Percentiles rank a stretch among this genome's conserved stretches.
Evolutionary conservation across 257 asterid species (phyloP).

Genomic region (Schizonepeta tenuifolia): DNA sequence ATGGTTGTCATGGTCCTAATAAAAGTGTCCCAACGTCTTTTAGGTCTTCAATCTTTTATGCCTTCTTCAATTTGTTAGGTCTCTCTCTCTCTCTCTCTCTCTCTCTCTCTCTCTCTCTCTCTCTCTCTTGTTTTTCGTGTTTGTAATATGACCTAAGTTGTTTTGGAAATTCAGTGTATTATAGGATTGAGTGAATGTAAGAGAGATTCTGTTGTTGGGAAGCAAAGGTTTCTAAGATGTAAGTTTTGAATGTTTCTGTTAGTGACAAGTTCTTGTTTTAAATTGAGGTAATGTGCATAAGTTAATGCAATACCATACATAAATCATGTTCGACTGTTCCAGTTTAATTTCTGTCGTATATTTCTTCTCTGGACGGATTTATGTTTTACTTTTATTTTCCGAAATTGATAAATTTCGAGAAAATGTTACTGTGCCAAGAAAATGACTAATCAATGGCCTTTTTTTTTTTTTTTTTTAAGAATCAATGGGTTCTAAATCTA

Average conservation of each 20-base stretch:
- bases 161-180: conserved; percentile 7
- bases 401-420: too few species aligned
- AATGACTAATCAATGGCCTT: too few species aligned
- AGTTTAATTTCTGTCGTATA: not conserved
- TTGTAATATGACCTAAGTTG: not conserved
- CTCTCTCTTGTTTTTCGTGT: not conserved
- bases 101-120: too few species aligned
- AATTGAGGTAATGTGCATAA: not conserved
- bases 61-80: not conserved
- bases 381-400: not conserved
- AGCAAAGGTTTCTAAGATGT: conserved; percentile 13
- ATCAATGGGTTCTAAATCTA: too few species aligned
- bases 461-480: too few species aligned
- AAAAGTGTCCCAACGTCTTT: too few species aligned
- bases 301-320: not conserved
- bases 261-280: not conserved
- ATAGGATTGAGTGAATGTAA: conserved; percentile 13
- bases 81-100: too few species aligned
- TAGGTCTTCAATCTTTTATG: not conserved
- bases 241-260: not conserved
- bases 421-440: too few species aligned
- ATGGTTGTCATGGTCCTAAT: not conserved
- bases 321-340: not conserved
- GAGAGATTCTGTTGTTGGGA: conserved; percentile 7
- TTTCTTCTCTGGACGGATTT: not conserved